Evolutionary conservation across 2,329 filamentous ascomycete genomes (phyloP), one percentile per base, ranked within the genome.

Genomic region (Aspergillus ustus): DNA sequence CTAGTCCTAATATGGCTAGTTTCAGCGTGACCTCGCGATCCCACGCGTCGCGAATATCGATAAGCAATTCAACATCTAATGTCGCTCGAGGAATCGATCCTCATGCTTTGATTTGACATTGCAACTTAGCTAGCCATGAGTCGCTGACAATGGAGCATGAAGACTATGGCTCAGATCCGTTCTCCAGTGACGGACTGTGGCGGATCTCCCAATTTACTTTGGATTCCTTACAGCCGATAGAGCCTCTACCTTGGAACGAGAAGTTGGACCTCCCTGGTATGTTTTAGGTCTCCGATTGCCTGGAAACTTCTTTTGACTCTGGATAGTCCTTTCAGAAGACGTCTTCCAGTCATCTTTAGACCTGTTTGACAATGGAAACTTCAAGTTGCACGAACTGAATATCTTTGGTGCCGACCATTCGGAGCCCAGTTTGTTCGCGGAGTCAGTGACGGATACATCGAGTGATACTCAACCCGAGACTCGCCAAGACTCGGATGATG

Each of bases 181-280:
- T 78, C 63, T 73, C 71, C 19, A 72, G 76, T 34, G 70, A 75
- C 37, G 69, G 70, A 44, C 66, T 77, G 13, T 77, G 75, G 76
- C 72, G 73, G 58, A 63, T 77, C n/a, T 77, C 75, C 2, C 73
- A 69, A 52, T 79, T 80, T 58, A 72, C 72, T 28, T 62, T 77
- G 61, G 72, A 77, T 57, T 67, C 70, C 25, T 61, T 79, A n/a
- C 73, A 73, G 59, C 74, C 75, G 31, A 65, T 78, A 51, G 76
- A 77, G 53, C 64, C 69, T 51, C 66, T 77, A 57, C 66, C 70
- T 25, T 78, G 75, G 74, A 70, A 78, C 51, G 67, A 73, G 52
- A 63, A 66, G 48, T 57, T 79, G 52, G 62, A 65, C 48, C 57
- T 79, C 19, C 69, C 75, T 63, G 72, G 76, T 79, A 67, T 52